Percentiles rank a stretch among this genome's conserved stretches.
Conservation (phyloP, 1,284 basidiomycete genomes). For the Bjerkandera adusta region DNA sequence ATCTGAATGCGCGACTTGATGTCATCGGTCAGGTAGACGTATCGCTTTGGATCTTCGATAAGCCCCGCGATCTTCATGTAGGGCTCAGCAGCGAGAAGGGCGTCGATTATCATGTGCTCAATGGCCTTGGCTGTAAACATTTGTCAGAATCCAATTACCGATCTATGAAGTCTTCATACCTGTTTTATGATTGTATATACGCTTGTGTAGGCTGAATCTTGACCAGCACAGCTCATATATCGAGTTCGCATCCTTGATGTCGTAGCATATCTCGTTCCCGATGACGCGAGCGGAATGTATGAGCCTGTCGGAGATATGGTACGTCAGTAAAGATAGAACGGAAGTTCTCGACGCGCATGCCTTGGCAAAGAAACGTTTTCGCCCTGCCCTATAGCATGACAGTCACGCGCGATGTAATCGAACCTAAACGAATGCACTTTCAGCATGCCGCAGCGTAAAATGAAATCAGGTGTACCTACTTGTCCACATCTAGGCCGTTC, state of each 20-base stretch:
- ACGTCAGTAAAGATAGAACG: background rate
- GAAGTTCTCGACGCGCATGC: slow-evolving; percentile 27
- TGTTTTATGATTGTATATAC: slow-evolving; percentile 76
- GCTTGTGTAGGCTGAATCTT: slow-evolving; percentile 74
- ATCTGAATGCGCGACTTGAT: slow-evolving; percentile 59
- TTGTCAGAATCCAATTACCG: background rate
- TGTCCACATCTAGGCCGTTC: slow-evolving; percentile 82
- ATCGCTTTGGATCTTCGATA: slow-evolving; percentile 57
- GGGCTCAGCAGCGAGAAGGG: slow-evolving; percentile 61
- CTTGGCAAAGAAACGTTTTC: slow-evolving; percentile 52
- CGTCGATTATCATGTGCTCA: slow-evolving; percentile 80
- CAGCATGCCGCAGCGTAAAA: background rate
- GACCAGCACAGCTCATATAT: slow-evolving; percentile 71
- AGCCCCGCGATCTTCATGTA: slow-evolving; percentile 54
- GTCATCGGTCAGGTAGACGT: slow-evolving; percentile 63
- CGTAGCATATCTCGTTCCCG: slow-evolving; percentile 70
- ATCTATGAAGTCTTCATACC: slow-evolving; percentile 39
- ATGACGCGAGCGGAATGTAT: slow-evolving; percentile 73
- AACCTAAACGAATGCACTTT: slow-evolving; percentile 43
- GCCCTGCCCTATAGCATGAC: slow-evolving; percentile 64
- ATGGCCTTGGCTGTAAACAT: slow-evolving; percentile 62
- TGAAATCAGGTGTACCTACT: slow-evolving; percentile 38
- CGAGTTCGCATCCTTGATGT: slow-evolving; percentile 75
- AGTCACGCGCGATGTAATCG: slow-evolving; percentile 77
- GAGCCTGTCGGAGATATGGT: slow-evolving; percentile 40